Evolutionary conservation across 1,139 yeast species (phyloP), one percentile per base, ranked within the genome.

Genomic region (Spathaspora jeffriesii): DNA sequence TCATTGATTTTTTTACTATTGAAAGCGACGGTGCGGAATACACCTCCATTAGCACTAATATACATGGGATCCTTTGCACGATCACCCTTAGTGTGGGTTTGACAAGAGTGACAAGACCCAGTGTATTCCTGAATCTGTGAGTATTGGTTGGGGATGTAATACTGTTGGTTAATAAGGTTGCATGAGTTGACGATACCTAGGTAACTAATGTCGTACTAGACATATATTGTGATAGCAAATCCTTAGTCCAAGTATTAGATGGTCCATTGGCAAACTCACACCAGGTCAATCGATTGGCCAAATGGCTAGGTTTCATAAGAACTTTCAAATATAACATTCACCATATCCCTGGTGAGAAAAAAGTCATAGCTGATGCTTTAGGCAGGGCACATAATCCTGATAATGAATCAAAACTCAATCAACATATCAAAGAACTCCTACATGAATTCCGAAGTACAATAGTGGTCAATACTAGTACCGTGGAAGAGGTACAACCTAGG

Each of bases 321-420:
- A 8, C 20, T 6, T 38, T 21, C 17, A 38, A 38, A 13, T 22
- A 21, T 22, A 8, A 13, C 4, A 22, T 38, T 14, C 13, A 14
- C n/a, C 41, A 38, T 17, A 38, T 38, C 9, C 30, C 41, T 13
- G 41, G 41, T 22, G 30, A 22, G 10, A 14, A 38, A 15, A 38
- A 38, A n/a, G 41, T 38, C 25, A 22, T 6, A 22, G 25, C 8
- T 22, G 25, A 22, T 6, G 9, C 9, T 9, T 5, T 6, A 22
- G 25, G 25, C 5, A 22, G 25, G 25, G 25, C n/a, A n/a, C n/a
- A n/a, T n/a, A n/a, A n/a, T n/a, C n/a, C n/a, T n/a, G n/a, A n/a
- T n/a, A n/a, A n/a, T n/a, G n/a, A n/a, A n/a, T n/a, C n/a, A n/a
- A n/a, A n/a, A n/a, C n/a, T n/a, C n/a, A n/a, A n/a, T n/a, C n/a